phyloP scores from a whole-genome alignment of 1,139 yeast species.

The Yamadazyma trypodendri region DNA sequence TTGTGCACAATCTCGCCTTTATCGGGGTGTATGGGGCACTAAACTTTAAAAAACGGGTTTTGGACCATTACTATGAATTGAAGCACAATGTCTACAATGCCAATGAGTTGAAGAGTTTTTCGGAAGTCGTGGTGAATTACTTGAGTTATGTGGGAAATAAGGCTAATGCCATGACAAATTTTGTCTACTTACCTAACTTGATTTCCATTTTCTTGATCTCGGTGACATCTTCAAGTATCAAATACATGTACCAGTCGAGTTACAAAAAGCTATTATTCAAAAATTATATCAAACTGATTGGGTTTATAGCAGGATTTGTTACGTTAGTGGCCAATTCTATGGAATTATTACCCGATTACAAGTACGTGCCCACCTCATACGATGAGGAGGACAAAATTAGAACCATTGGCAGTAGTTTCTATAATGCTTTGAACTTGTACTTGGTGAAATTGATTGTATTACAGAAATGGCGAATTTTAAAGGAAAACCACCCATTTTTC shows the following conservation, averaged over 20 bases:
- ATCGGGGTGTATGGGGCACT: slow-evolving; percentile 20
- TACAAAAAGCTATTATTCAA: slow-evolving; percentile 32
- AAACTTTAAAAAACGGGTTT: slow-evolving; percentile 24
- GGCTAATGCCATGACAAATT: slow-evolving; percentile 35
- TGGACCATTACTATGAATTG: slow-evolving; percentile 30
- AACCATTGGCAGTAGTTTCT: slow-evolving; percentile 25
- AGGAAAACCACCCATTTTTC: slow-evolving; percentile 40
- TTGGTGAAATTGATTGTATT: slow-evolving; percentile 35
- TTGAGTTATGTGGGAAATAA: slow-evolving; percentile 22
- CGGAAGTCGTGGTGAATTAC: slow-evolving; percentile 20
- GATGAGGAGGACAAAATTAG: slow-evolving; percentile 20
- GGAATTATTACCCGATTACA: slow-evolving; percentile 26
- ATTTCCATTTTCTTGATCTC: slow-evolving; percentile 35
- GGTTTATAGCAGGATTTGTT: slow-evolving; percentile 33
- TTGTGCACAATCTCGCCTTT: slow-evolving; percentile 26
- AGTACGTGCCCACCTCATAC: slow-evolving; percentile 17
- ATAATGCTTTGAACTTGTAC: slow-evolving; percentile 34
- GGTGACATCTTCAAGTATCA: slow-evolving; percentile 34
- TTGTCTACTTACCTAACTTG: slow-evolving; percentile 38
- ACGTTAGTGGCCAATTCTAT: slow-evolving; percentile 28
- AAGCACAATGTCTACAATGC: slow-evolving; percentile 21
- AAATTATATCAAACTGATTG: slow-evolving; percentile 35
- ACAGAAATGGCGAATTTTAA: slow-evolving; percentile 44
- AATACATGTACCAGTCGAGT: slow-evolving; percentile 17
- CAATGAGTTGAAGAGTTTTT: slow-evolving; percentile 11